phyloP scores from a whole-genome alignment of 2,329 filamentous ascomycete species.

The Venturia asperata region DNA sequence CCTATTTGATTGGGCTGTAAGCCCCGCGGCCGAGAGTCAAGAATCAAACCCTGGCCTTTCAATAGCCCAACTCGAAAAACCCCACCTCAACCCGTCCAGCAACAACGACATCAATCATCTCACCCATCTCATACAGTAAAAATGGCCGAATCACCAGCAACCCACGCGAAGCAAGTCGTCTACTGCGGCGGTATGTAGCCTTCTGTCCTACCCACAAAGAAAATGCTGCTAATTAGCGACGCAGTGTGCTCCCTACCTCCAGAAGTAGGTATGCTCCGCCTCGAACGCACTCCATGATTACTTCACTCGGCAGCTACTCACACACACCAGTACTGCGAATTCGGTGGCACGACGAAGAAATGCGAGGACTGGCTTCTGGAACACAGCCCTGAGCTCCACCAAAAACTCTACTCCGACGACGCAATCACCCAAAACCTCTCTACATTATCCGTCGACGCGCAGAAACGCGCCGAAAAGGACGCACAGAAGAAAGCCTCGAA shows the following conservation, averaged over 20 bases:
- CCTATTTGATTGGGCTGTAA: neutral
- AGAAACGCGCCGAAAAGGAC: conserved; percentile 92
- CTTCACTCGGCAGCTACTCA: conserved; percentile 14
- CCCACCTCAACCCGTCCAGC: neutral
- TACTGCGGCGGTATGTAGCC: conserved; percentile 21
- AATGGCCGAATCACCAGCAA: conserved; percentile 15
- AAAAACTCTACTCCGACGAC: conserved; percentile 71
- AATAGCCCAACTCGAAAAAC: neutral
- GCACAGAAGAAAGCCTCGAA: conserved; percentile 95
- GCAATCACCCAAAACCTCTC: conserved; percentile 77
- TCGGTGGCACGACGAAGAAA: conserved; percentile 92
- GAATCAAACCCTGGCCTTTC: neutral
- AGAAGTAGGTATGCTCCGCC: conserved; percentile 50
- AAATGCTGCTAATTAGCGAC: conserved; percentile 23
- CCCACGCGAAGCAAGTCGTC: conserved; percentile 18
- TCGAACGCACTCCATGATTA: conserved; percentile 8
- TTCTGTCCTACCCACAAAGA: neutral
- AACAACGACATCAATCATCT: neutral
- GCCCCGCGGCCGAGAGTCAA: neutral
- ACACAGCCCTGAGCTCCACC: conserved; percentile 66
- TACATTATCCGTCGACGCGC: conserved; percentile 79
- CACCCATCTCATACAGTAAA: neutral
- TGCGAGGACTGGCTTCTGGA: conserved; percentile 92
- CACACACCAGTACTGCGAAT: conserved; percentile 81
- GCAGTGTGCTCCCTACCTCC: conserved; percentile 59